phyloP scores from a whole-genome alignment of 495 filamentous ascomycete genomes.

The Platismatia glauca region DNA sequence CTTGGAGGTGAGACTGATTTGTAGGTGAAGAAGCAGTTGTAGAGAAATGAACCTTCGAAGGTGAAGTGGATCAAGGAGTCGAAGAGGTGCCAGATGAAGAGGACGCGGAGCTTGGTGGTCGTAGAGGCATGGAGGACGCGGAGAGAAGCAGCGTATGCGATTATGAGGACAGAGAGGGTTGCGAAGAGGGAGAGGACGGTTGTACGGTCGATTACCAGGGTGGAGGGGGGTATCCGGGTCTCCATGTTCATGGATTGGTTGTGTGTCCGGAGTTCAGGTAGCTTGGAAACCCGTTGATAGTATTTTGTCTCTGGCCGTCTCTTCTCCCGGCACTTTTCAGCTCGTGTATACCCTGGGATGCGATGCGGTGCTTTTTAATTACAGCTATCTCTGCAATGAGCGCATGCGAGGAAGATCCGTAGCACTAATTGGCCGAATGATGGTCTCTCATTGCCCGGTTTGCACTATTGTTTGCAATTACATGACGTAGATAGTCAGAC shows the following conservation, averaged over 20 bases:
- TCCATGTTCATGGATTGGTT: constrained; percentile 11
- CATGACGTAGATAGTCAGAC: too few species aligned
- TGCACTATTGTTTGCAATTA: too few species aligned
- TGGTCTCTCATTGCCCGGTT: too few species aligned
- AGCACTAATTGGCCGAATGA: too few species aligned
- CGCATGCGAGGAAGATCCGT: too few species aligned
- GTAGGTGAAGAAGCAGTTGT: constrained; percentile 81
- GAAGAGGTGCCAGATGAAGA: constrained; percentile 95
- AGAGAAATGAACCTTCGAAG: constrained; percentile 85
- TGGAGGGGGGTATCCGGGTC: constrained; percentile 25
- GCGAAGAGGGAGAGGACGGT: constrained; percentile 46
- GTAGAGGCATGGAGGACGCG: constrained; percentile 40
- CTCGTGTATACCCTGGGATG: too few species aligned
- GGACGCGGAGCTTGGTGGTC: constrained; percentile 46
- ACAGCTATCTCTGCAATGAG: too few species aligned
- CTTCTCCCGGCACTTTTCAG: too few species aligned
- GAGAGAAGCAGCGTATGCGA: constrained; percentile 40
- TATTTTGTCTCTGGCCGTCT: neutral
- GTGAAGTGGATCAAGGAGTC: constrained; percentile 81
- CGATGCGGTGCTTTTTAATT: too few species aligned
- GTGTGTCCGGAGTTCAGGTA: neutral
- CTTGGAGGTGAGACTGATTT: constrained; percentile 30
- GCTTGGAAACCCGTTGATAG: neutral
- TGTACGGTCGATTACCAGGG: constrained; percentile 31
- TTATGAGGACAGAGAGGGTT: constrained; percentile 44